Evolutionary conservation across 2,329 filamentous ascomycete genomes (phyloP).

Genomic region (Colletotrichum tropicicola): DNA sequence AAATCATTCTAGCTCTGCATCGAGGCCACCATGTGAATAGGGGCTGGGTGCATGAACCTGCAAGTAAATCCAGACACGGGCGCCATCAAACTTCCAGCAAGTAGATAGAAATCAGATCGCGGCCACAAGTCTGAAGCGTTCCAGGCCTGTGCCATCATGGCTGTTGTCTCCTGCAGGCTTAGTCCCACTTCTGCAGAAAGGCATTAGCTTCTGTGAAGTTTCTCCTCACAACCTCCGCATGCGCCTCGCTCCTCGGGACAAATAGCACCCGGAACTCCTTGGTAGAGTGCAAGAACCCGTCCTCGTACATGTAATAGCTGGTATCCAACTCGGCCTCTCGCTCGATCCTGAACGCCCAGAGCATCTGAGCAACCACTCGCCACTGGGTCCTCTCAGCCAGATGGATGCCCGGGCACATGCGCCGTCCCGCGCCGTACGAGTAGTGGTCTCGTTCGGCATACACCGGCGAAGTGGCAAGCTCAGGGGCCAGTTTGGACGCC

Average conservation of each 20-base stretch:
- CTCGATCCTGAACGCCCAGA: conserved; percentile 55
- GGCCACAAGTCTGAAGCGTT: no score
- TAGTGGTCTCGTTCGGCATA: conserved; percentile 50
- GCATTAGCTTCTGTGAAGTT: background rate
- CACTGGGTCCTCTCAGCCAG: conserved; percentile 57
- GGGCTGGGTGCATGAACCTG: no score
- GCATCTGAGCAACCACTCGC: conserved; percentile 44
- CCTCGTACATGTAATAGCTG: conserved; percentile 1
- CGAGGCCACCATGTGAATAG: no score
- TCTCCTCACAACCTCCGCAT: background rate
- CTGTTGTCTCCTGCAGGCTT: no score
- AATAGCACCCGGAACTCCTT: conserved; percentile 8
- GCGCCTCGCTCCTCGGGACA: conserved; percentile 2
- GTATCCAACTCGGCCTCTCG: background rate
- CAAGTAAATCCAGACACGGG: no score
- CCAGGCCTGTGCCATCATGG: no score
- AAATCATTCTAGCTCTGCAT: no score
- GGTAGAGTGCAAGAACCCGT: background rate
- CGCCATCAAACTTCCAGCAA: no score
- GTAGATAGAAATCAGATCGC: no score
- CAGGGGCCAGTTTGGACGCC: conserved; percentile 38
- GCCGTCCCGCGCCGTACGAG: conserved; percentile 55
- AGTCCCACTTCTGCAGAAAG: background rate
- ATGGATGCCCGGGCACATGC: conserved; percentile 58
- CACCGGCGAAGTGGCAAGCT: conserved; percentile 36